phyloP scores from a whole-genome alignment of 371 early-diverging fungal species.

The Coemansia sp. region DNA sequence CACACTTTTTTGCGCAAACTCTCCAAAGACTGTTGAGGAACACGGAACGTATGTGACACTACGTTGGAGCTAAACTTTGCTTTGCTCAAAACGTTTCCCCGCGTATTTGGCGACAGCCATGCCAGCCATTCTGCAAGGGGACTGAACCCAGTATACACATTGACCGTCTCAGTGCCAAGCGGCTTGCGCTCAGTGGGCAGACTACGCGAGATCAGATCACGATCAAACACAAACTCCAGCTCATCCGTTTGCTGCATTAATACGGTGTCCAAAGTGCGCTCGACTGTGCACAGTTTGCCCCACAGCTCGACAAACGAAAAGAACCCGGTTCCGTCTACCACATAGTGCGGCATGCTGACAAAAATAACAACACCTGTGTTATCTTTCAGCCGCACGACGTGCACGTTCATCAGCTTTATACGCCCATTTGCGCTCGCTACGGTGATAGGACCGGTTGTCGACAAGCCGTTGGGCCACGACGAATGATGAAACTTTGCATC shows the following conservation, averaged over 20 bases:
- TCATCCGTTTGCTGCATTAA: neutral
- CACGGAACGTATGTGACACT: constrained; percentile 36
- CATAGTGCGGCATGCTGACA: constrained; percentile 42
- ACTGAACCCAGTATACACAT: constrained; percentile 18
- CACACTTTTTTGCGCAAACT: constrained; percentile 16
- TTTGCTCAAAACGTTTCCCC: constrained; percentile 24
- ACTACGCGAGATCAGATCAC: constrained; percentile 19
- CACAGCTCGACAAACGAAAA: constrained; percentile 45
- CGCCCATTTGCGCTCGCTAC: constrained; percentile 16
- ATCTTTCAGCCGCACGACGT: constrained; percentile 33
- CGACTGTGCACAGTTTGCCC: constrained; percentile 26
- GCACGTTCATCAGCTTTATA: constrained; percentile 30
- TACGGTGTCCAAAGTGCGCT: constrained; percentile 2
- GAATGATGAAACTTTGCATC: constrained; percentile 36
- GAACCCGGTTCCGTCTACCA: constrained; percentile 45
- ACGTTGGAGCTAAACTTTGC: constrained; percentile 27
- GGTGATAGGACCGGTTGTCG: constrained; percentile 26
- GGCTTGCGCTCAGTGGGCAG: constrained; percentile 28
- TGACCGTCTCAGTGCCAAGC: constrained; percentile 10
- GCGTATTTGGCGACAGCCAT: constrained; percentile 40
- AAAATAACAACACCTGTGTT: constrained; percentile 42
- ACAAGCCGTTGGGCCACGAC: constrained; percentile 37
- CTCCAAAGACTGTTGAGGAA: constrained; percentile 14
- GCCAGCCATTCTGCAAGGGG: constrained; percentile 42
- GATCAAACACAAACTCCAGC: constrained; percentile 28